Evolutionary conservation across 495 filamentous ascomycete species (phyloP), one percentile per base, ranked within the genome.

Genomic region (Penicillium maclennaniae): DNA sequence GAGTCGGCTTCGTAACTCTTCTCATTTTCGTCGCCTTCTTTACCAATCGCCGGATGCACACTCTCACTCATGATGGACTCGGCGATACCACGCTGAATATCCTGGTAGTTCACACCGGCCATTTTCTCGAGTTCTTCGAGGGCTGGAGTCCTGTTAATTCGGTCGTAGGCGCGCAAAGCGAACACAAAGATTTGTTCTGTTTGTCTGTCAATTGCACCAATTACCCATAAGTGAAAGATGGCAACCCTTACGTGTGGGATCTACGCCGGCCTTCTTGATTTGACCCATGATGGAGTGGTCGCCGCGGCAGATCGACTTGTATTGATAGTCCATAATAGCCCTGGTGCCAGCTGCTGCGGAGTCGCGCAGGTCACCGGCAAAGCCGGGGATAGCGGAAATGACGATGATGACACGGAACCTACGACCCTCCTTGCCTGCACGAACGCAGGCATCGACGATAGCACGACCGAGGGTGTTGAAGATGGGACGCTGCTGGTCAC

Each of bases 261-360:
- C 81, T 14, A 96, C 82, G 3, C 89, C 92, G 56, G 89, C 80
- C 4, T 85, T 85, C 20, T 77, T 69, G 25, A 97, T 83, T 58
- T 87, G 87, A 15, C 80, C 87, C 60, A 87, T 91, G 45, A 97
- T 97, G 10, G 89, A 95, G 66, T 96, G 77, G 58, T 95, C 85
- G 2, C 93, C 92, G 14, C 92, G 87, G 60, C 85, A 85, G 53
- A 98, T 95, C 1, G 90, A 93, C 67, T 93, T 97, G 72, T 92
- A 98, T 66, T 97, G 92, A 66, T 97, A 98, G 64, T 96, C 92
- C 90, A 98, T 98, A 63, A 97, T 98, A 3, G 91, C 91, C 51
- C 90, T 74, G 0, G 92, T 97, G 20, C 93, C 92, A 16, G 79
- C 80, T 0, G 93, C 92, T 23, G 86, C 89, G 55, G 86, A 83